Percentiles rank a stretch among this genome's conserved stretches.
phyloP scores from a whole-genome alignment of 768 basidiomycete genomes.

The Tulasnella sp. region DNA sequence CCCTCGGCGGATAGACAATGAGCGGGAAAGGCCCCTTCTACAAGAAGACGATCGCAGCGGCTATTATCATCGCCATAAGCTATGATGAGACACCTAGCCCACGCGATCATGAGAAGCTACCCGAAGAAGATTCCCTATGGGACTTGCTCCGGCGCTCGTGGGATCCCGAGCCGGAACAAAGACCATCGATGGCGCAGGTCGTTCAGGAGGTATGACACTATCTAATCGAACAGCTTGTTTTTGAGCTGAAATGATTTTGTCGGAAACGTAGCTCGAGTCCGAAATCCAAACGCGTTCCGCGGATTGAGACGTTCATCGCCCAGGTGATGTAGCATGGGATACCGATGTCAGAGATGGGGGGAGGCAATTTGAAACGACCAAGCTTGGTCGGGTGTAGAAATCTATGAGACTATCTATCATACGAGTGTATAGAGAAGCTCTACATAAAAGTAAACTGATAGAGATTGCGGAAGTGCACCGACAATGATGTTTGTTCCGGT shows the following conservation, averaged over 20 bases:
- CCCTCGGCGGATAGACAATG: background rate
- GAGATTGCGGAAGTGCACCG: too few species aligned
- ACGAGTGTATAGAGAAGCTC: too few species aligned
- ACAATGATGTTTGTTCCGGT: background rate
- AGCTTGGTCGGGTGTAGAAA: too few species aligned
- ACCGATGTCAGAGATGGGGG: too few species aligned
- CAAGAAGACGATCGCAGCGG: background rate
- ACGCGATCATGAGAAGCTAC: background rate
- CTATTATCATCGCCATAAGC: background rate
- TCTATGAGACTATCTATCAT: too few species aligned
- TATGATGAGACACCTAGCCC: background rate
- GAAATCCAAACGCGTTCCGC: background rate
- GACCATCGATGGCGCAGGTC: background rate
- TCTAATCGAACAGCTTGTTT: background rate
- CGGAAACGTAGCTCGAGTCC: background rate
- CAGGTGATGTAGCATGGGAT: too few species aligned
- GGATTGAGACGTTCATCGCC: background rate
- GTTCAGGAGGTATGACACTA: background rate
- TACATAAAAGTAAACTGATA: too few species aligned
- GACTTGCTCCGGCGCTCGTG: background rate
- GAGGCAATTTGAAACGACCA: too few species aligned
- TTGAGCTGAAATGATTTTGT: background rate
- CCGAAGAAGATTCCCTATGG: constrained; percentile 10
- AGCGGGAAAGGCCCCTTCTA: constrained; percentile 1
- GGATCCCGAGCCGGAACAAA: background rate